Base-by-base conservation (phyloP, 495 filamentous ascomycete species). In the Podospora pseudoanserina region DNA sequence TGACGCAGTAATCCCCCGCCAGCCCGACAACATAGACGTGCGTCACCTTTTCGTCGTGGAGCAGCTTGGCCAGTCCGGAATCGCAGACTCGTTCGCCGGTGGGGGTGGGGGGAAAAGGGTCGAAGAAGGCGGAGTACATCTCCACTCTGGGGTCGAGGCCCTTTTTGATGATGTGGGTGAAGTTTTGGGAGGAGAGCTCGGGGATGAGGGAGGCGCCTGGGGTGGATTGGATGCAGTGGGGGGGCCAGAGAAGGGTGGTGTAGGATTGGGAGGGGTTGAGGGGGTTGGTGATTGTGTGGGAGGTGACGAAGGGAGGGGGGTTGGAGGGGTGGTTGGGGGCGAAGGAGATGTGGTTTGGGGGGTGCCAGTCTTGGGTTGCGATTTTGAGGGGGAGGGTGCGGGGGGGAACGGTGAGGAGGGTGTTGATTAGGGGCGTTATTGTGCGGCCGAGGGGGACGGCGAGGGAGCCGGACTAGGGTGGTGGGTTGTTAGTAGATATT, bases 361-460 rank as follows among this genome's bases (percentile, higher is more conserved):
- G 95, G 76, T 98, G 95, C 82, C 86, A 96, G 83, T 99, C 95
- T 73, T 92, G 89, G 27, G 94, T 97, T 60, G 92, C 92, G 67
- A 97, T 81, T 62, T 89, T 91, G 63, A 89, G 72, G 39, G 82
- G 79, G 75, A 97, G 94, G 53, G 77, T 71, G 2, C 23, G 23
- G 23, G 23, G 23, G 23, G 92, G 90, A 30, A 91, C 80, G 1
- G 79, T 73, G 28, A 98, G 87, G 60, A 98, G 88, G 34, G 76
- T 68, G 82, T 97, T 97, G 79, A 97, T 87, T 2, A 83, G 70
- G 3, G 88, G 85, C 2, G 87, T 84, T 56, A 95, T 86, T 64
- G 84, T 78, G 20, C 93, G 90, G 65, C 90, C 94, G 61, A 83
- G 83, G 71, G 84, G 68, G 7, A 99, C 91, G 23, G 93, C 88